Percentiles rank a stretch among this genome's conserved stretches.
phyloP scores from a whole-genome alignment of 2,329 filamentous ascomycete species.

The Fusarium nisikadoi region DNA sequence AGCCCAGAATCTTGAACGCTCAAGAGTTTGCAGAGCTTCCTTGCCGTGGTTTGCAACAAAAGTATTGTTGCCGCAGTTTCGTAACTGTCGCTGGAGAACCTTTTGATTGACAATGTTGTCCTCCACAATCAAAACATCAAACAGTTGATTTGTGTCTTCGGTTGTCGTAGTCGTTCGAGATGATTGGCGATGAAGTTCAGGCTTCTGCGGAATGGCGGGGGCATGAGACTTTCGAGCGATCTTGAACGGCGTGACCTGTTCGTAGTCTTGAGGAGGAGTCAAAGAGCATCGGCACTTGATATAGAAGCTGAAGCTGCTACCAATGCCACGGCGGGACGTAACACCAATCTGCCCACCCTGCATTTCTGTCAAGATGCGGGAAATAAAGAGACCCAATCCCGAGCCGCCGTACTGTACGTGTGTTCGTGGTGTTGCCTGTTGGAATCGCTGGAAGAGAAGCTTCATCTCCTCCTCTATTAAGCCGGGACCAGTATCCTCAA shows the following conservation, averaged over 20 bases:
- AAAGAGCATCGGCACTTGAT: slow-evolving; percentile 72
- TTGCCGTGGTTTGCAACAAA: slow-evolving; percentile 73
- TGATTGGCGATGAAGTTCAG: slow-evolving; percentile 31
- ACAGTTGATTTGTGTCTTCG: slow-evolving; percentile 47
- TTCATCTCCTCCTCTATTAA: slow-evolving; percentile 73
- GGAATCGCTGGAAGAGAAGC: slow-evolving; percentile 74
- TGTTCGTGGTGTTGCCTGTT: slow-evolving; percentile 74
- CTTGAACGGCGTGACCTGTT: slow-evolving; percentile 51
- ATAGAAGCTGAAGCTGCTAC: slow-evolving; percentile 82
- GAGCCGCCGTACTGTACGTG: slow-evolving; percentile 79
- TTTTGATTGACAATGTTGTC: slow-evolving; percentile 76
- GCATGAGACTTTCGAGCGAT: slow-evolving; percentile 47
- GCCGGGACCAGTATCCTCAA: slow-evolving; percentile 77
- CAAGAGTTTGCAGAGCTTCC: slow-evolving; percentile 68
- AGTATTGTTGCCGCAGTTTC: slow-evolving; percentile 69
- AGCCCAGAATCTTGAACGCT: slow-evolving; percentile 66
- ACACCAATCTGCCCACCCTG: slow-evolving; percentile 84
- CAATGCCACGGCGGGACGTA: slow-evolving; percentile 71
- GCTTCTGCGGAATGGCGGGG: slow-evolving; percentile 24
- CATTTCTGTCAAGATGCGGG: slow-evolving; percentile 77
- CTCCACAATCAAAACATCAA: slow-evolving; percentile 73
- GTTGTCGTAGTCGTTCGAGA: slow-evolving; percentile 13
- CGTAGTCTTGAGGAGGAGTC: slow-evolving; percentile 51
- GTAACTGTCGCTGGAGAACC: slow-evolving; percentile 70
- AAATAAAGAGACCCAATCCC: slow-evolving; percentile 79